Base-by-base conservation (phyloP, 371 early-diverging fungal genomes). In the Blastocladiella emersonii region DNA sequence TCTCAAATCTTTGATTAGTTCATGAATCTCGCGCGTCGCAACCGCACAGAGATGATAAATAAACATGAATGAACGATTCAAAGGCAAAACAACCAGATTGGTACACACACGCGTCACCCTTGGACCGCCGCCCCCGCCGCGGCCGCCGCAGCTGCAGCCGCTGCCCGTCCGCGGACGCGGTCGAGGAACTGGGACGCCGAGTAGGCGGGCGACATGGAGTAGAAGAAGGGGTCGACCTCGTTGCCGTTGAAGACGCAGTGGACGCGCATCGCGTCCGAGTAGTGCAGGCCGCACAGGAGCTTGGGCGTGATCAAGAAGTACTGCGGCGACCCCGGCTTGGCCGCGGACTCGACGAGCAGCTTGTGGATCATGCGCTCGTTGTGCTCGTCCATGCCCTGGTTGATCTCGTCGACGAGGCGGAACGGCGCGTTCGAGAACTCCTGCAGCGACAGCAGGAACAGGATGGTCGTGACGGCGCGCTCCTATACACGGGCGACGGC, bases 251-350 rank as follows among this genome's bases (percentile, higher is more conserved):
- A 96, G 55, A 99, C 87, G 69, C 92, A 89, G 17, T 93, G 80
- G 0, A 98, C 86, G 66, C 87, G 91, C 91, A 98, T 98, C 48
- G 81, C 77, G 62, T 87, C 80, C 69, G 93, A 89, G 76, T 95
- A 99, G 43, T 83, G 83, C n/a, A 99, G 78, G 65, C 92, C 89
- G 0, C 92, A 87, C n/a, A 99, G 78, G 34, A 99, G 79, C 70
- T 99, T 99, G 34, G 99, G 99, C 6, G 99, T 99, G 66, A 99
- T 98, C 56, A 99, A 75, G 73, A 99, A 99, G 71, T 98, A 95
- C 70, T 81, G 74, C 3, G 67, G 37, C 61, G 62, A 61, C 21
- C 17, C 25, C 1, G 57, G 43, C 36, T 61, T 57, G 43, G 72
- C 21, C 0, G 89, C 89, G 3, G 81, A 82, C 44, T 85, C 71